Percentiles rank a stretch among this genome's conserved stretches.
Evolutionary conservation across 176 grass and related monocot genomes (phyloP).

Genomic region (Pharus latifolius): DNA sequence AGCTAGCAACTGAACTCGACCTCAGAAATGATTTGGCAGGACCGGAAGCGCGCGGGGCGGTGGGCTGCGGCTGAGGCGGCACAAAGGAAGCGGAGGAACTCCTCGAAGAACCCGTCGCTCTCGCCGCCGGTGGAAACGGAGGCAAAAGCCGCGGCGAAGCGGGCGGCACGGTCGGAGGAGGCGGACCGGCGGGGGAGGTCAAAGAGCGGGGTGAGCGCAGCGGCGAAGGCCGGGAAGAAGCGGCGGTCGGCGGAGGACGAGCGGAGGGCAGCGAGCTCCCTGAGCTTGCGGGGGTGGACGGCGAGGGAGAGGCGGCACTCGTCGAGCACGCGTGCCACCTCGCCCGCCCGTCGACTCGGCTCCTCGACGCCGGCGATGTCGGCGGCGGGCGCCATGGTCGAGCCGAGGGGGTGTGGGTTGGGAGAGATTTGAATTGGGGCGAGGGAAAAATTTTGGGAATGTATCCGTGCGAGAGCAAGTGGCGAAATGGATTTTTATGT

Average conservation of each 20-base stretch:
- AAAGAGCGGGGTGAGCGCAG: slow-evolving; percentile 59
- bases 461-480: background rate
- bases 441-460: slow-evolving; percentile 14
- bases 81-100: slow-evolving; percentile 65
- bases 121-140: slow-evolving; percentile 22
- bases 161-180: slow-evolving; percentile 41
- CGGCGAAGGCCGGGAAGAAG: slow-evolving; percentile 60
- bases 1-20: background rate
- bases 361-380: slow-evolving; percentile 12
- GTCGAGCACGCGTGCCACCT: slow-evolving; percentile 61
- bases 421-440: slow-evolving; percentile 13
- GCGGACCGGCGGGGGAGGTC: slow-evolving; percentile 36
- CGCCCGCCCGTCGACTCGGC: slow-evolving; percentile 16
- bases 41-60: slow-evolving; percentile 50
- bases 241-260: slow-evolving; percentile 6
- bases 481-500: no score
- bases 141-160: slow-evolving; percentile 53
- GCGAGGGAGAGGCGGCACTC: slow-evolving; percentile 61
- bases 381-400: slow-evolving; percentile 20
- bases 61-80: slow-evolving; percentile 32
- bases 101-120: slow-evolving; percentile 52
- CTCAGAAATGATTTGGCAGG: slow-evolving; percentile 83
- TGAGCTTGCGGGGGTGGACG: slow-evolving; percentile 61
- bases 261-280: slow-evolving; percentile 59
- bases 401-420: background rate